Evolutionary conservation across 1,284 basidiomycete species (phyloP).

Genomic region (Leccinum angustisporum): DNA sequence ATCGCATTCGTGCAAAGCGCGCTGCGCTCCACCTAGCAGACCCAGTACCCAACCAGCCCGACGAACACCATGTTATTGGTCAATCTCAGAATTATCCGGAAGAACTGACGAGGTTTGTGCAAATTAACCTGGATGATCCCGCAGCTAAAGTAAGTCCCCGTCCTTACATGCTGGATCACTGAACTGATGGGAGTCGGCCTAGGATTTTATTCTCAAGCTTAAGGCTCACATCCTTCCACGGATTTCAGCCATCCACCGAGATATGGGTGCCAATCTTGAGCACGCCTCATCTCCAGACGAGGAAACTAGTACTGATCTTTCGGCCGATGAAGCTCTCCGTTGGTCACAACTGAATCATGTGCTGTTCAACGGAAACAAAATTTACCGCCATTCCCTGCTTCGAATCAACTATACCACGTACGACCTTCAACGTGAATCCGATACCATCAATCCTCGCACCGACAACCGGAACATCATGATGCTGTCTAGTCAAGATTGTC

Average conservation of each 20-base stretch:
- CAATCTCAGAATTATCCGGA: constrained; percentile 11
- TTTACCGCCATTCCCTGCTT: neutral
- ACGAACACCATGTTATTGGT: constrained; percentile 20
- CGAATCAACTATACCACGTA: neutral
- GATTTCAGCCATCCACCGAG: neutral
- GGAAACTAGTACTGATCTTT: neutral
- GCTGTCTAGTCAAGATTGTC: neutral
- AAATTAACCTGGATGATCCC: neutral
- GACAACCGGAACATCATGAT: neutral
- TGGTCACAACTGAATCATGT: neutral
- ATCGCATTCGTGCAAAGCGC: neutral
- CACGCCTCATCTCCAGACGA: too few relatives aligned
- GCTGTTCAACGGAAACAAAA: neutral
- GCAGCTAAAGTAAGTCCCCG: neutral
- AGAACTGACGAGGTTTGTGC: constrained; percentile 19
- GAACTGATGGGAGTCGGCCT: neutral
- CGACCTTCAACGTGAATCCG: neutral
- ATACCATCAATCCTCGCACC: neutral
- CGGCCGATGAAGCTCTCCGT: neutral
- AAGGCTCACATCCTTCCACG: neutral
- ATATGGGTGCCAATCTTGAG: too few relatives aligned
- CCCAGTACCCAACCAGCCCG: neutral
- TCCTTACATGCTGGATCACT: too few relatives aligned
- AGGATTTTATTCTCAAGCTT: neutral
- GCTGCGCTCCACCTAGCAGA: neutral